These are phyloP conservation scores for Talaromyces sp. DNA, from an alignment of 2,329 filamentous ascomycete genomes.

Conservation along the genomic window DNA sequence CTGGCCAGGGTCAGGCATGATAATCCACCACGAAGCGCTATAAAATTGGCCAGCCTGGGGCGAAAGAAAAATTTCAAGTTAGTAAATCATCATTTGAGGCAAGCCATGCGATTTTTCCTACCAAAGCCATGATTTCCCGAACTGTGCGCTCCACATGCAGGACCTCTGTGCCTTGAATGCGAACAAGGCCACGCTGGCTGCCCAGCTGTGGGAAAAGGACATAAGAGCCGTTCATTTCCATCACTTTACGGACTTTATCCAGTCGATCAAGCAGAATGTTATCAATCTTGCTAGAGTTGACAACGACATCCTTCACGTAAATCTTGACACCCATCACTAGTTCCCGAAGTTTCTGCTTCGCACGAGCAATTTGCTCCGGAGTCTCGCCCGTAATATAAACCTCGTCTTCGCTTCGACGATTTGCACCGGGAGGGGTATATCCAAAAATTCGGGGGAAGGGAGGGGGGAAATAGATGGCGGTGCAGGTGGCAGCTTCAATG, in stretches of 20 bases:
- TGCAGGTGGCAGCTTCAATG: constrained; percentile 93
- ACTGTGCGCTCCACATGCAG: constrained; percentile 93
- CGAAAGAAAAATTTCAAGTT: not conserved
- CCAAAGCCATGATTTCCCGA: constrained; percentile 91
- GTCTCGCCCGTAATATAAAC: constrained; percentile 94
- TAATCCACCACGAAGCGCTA: constrained; percentile 93
- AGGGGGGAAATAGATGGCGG: constrained; percentile 96
- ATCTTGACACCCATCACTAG: constrained; percentile 78
- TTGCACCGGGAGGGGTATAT: constrained; percentile 81
- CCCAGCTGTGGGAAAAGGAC: constrained; percentile 89
- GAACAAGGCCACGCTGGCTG: constrained; percentile 78
- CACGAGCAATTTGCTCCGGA: constrained; percentile 78
- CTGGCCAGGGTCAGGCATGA: constrained; percentile 69
- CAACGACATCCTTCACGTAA: constrained; percentile 87
- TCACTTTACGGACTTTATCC: constrained; percentile 97
- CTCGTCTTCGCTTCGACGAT: constrained; percentile 80
- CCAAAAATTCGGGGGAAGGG: constrained; percentile 90
- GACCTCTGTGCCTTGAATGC: constrained; percentile 91
- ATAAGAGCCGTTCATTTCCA: constrained; percentile 94
- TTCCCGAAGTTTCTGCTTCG: constrained; percentile 90
- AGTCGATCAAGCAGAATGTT: constrained; percentile 87
- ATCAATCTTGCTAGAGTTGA: constrained; percentile 91
- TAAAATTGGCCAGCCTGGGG: constrained; percentile 95
- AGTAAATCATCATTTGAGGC: not conserved
- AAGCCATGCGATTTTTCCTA: constrained; percentile 35